Conservation (phyloP, 2,329 filamentous ascomycete genomes). For the Cladosporium sp. region DNA sequence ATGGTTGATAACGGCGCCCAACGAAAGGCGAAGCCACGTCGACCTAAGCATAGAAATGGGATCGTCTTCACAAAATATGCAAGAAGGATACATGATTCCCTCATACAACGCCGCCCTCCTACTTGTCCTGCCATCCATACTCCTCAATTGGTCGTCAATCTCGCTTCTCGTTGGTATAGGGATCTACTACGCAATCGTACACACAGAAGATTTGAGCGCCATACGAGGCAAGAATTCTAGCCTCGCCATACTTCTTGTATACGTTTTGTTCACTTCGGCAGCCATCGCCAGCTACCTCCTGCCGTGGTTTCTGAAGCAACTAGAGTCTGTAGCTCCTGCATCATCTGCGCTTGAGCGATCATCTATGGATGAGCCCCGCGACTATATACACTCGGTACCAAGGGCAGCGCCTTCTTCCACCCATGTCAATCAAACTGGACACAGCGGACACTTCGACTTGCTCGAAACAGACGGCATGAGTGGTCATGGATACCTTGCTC, state of each 20-base stretch:
- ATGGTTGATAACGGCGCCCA: neutral
- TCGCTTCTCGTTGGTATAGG: neutral
- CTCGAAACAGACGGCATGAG: no score
- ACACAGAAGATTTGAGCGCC: neutral
- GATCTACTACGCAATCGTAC: neutral
- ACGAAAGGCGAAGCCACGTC: neutral
- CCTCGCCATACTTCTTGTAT: neutral
- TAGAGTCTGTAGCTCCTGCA: no score
- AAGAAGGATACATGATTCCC: neutral
- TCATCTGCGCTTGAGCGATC: no score
- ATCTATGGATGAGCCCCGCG: no score
- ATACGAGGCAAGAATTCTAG: neutral
- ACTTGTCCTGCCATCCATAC: neutral
- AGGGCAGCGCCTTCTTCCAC: no score
- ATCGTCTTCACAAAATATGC: neutral
- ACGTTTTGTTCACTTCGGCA: neutral
- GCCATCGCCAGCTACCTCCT: neutral
- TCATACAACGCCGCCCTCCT: neutral
- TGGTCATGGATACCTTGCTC: no score
- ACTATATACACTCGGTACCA: no score
- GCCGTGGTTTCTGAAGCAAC: no score
- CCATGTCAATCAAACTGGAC: no score
- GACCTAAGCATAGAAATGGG: no score
- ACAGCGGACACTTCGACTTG: no score
- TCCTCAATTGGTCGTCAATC: neutral